Percentiles rank a stretch among this genome's conserved stretches.
Conservation (phyloP, 345 rosid species). For the Psidium friedrichsthalianum region DNA sequence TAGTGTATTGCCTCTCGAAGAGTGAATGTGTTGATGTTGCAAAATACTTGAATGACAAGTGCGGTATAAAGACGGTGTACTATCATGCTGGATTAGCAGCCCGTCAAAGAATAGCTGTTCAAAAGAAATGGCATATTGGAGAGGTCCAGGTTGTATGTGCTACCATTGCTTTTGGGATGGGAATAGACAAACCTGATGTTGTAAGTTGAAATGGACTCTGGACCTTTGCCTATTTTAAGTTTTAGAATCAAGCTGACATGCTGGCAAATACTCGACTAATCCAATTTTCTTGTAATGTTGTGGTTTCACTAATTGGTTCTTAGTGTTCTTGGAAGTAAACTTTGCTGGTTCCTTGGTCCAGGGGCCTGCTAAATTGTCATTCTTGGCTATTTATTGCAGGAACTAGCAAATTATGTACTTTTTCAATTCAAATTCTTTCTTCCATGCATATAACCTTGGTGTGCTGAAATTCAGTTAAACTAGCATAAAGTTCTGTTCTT, state of each 20-base stretch:
- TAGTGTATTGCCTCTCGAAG: constrained; percentile 80
- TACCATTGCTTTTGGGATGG: constrained; percentile 95
- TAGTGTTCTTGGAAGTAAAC: neutral
- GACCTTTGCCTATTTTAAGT: neutral
- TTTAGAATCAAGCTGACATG: neutral
- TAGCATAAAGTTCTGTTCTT: neutral
- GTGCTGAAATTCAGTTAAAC: neutral
- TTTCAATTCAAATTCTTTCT: neutral
- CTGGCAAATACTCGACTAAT: neutral
- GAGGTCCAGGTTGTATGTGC: constrained; percentile 83
- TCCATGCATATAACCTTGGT: neutral
- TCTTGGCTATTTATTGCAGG: neutral
- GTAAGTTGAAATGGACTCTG: constrained; percentile 30
- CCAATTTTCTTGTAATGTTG: neutral
- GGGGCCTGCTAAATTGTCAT: neutral
- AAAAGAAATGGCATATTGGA: constrained; percentile 78
- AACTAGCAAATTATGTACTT: neutral
- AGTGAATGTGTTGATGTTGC: constrained; percentile 75
- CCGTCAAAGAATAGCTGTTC: constrained; percentile 60
- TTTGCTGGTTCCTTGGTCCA: neutral
- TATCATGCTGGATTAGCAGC: constrained; percentile 80
- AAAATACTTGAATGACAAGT: constrained; percentile 60
- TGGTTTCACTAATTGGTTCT: neutral
- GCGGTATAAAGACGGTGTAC: constrained; percentile 57
- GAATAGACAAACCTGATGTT: constrained; percentile 92